These are phyloP conservation scores for Acacia melanoxylon DNA, from an alignment of 306 rosid genomes.

Conservation along the genomic window DNA sequence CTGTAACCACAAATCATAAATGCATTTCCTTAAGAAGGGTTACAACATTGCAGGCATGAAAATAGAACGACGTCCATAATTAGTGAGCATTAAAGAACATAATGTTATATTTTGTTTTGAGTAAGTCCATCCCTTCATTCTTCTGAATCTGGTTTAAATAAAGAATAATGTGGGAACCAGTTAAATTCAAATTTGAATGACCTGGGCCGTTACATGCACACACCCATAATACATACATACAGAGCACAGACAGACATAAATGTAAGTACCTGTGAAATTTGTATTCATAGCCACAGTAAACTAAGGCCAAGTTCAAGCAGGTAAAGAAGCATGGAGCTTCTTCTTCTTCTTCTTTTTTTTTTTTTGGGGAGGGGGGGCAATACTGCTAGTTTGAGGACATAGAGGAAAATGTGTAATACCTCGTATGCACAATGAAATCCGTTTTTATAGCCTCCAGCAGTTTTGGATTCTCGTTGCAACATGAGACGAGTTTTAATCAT, in stretches of 20 bases:
- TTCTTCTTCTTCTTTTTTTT: too few species aligned
- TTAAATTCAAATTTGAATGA: background rate
- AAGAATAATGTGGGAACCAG: background rate
- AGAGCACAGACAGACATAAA: background rate
- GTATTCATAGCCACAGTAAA: background rate
- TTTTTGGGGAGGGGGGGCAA: background rate
- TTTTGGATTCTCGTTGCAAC: conserved; percentile 78
- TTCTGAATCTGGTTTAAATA: background rate
- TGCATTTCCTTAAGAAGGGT: conserved; percentile 26
- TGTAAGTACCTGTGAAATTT: background rate
- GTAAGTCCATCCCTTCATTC: background rate
- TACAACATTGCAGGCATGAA: conserved; percentile 9
- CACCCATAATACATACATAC: background rate
- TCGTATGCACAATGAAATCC: conserved; percentile 89
- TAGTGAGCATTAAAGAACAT: background rate
- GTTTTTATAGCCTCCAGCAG: conserved; percentile 54
- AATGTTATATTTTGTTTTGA: background rate
- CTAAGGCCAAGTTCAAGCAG: background rate
- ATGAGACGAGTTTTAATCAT: conserved; percentile 96
- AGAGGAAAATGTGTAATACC: conserved; percentile 41
- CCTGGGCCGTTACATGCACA: background rate
- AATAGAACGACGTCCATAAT: background rate
- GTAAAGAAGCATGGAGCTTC: background rate
- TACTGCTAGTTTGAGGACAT: background rate
- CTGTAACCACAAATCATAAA: conserved; percentile 51